phyloP scores from a whole-genome alignment of 2,329 filamentous ascomycete genomes.

The Aspergillus flavus region DNA sequence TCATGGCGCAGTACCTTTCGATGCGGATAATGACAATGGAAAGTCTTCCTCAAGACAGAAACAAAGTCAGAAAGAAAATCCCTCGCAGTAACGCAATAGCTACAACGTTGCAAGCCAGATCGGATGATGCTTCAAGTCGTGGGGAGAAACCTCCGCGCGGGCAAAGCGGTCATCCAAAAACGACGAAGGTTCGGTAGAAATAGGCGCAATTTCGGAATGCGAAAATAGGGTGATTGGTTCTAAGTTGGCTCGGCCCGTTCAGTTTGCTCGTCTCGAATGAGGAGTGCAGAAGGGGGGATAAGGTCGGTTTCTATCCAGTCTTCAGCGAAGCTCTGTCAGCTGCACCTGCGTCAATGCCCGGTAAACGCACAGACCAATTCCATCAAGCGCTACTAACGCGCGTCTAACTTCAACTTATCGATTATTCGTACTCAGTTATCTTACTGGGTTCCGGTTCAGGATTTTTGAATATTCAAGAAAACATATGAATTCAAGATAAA shows the following conservation, averaged over 20 bases:
- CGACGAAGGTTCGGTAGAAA: neutral
- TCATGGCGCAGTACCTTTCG: conserved; percentile 19
- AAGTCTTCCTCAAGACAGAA: neutral
- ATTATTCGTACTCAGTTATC: neutral
- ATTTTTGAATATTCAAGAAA: neutral
- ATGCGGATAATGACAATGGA: neutral
- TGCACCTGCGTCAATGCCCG: neutral
- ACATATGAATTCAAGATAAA: neutral
- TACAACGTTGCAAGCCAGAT: neutral
- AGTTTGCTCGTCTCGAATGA: neutral
- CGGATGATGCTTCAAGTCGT: neutral
- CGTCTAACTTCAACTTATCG: neutral
- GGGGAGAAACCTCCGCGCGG: conserved; percentile 1
- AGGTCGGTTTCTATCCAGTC: neutral
- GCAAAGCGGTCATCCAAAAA: neutral
- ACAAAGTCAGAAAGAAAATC: neutral
- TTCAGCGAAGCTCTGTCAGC: conserved; percentile 3
- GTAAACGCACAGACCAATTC: neutral
- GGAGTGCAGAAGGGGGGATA: neutral
- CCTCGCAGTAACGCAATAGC: neutral
- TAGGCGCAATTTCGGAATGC: neutral
- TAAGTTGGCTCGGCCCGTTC: neutral
- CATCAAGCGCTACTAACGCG: neutral
- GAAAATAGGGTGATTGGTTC: neutral
- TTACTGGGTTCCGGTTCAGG: neutral